A percentile compares a stretch with the other conserved stretches of the same genome.
Evolutionary conservation across 805 yeast species (phyloP).

Genomic region (Lachancea sp.): DNA sequence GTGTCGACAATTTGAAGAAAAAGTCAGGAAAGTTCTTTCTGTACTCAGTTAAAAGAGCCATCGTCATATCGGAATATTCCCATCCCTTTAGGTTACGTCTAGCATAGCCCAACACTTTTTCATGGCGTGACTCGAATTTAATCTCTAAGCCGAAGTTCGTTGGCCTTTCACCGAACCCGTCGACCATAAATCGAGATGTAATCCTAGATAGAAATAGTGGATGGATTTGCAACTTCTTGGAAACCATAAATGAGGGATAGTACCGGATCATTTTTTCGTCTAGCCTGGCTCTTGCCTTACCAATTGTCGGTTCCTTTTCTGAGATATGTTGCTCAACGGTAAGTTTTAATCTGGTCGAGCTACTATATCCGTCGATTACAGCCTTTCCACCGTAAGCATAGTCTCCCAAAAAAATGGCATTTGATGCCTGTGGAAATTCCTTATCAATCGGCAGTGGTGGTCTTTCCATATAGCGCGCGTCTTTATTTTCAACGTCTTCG

Average conservation of each 20-base stretch:
- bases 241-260: conserved; percentile 57
- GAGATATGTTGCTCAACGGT: conserved; percentile 47
- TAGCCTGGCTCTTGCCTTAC: conserved; percentile 48
- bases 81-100: conserved; percentile 59
- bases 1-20: conserved; percentile 38
- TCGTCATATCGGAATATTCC: conserved; percentile 77
- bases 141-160: conserved; percentile 75
- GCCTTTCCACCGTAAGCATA: conserved; percentile 84
- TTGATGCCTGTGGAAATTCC: conserved; percentile 71
- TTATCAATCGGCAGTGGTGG: conserved; percentile 71
- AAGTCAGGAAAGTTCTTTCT: conserved; percentile 54
- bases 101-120: conserved; percentile 85
- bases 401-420: conserved; percentile 75
- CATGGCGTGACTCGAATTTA: conserved; percentile 71
- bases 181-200: conserved; percentile 65
- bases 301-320: conserved; percentile 57
- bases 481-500: conserved; percentile 64
- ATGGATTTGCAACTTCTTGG: conserved; percentile 49
- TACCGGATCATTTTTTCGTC: conserved; percentile 56
- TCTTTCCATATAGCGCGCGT: conserved; percentile 63
- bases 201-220: conserved; percentile 68
- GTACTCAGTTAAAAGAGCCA: conserved; percentile 59
- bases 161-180: conserved; percentile 45
- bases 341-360: conserved; percentile 39
- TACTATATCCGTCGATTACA: conserved; percentile 52